These are phyloP conservation scores for Cyberlindnera americana DNA, from an alignment of 805 yeast species.

Conservation along the genomic window DNA sequence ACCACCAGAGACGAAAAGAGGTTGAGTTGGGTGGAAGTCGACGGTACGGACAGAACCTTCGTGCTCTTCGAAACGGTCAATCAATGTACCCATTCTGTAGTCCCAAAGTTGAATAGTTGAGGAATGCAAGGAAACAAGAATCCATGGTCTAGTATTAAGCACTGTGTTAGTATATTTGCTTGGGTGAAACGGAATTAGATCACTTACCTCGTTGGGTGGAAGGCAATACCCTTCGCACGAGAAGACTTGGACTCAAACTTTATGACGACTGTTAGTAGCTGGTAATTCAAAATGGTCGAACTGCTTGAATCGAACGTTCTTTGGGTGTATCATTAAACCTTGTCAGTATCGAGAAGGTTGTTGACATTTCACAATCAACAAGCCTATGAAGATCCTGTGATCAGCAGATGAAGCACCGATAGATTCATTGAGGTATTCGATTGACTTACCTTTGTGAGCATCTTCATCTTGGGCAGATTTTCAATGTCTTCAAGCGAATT, in stretches of 20 bases:
- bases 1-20: slow-evolving; percentile 94
- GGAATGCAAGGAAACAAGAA: slow-evolving; percentile 88
- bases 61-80: slow-evolving; percentile 96
- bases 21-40: slow-evolving; percentile 97
- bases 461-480: slow-evolving; percentile 60
- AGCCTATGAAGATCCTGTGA: background rate
- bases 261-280: slow-evolving; percentile 14
- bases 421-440: background rate
- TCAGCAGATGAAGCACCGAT: too few species aligned
- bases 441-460: slow-evolving; percentile 63
- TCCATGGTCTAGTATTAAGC: slow-evolving; percentile 81
- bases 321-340: too few species aligned
- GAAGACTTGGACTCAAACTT: slow-evolving; percentile 96
- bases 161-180: slow-evolving; percentile 17
- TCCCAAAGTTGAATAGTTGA: slow-evolving; percentile 99
- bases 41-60: slow-evolving; percentile 97
- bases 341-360: too few species aligned
- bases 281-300: background rate
- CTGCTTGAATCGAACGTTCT: background rate
- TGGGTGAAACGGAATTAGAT: background rate
- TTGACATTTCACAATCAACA: slow-evolving; percentile 2
- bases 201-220: slow-evolving; percentile 75
- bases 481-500: background rate
- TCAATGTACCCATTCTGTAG: slow-evolving; percentile 96
- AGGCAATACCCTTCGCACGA: slow-evolving; percentile 96